Percentiles rank a stretch among this genome's conserved stretches.
Conservation (phyloP, 2,329 filamentous ascomycete species). For the Cercospora berteroae region DNA sequence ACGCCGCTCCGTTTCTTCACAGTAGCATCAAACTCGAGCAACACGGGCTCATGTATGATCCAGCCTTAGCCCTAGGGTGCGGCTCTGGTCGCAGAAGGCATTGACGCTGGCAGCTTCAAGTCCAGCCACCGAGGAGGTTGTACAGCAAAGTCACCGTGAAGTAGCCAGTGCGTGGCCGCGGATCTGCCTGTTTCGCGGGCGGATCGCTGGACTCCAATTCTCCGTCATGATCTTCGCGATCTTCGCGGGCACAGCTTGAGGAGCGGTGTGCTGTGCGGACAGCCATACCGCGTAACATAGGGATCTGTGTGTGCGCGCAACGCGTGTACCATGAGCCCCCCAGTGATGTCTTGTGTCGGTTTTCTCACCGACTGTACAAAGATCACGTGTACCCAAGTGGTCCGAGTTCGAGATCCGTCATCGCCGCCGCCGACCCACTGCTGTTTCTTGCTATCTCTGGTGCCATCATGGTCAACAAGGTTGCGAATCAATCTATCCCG, state of each 20-base stretch:
- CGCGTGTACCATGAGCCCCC: background rate
- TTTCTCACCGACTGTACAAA: background rate
- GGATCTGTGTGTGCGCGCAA: background rate
- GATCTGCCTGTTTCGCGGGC: background rate
- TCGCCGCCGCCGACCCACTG: background rate
- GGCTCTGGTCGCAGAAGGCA: background rate
- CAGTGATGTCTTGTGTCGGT: background rate
- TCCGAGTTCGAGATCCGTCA: background rate
- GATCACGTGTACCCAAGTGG: background rate
- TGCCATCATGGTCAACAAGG: background rate
- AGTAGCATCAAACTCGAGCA: background rate
- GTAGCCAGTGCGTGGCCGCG: background rate
- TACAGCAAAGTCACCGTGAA: background rate
- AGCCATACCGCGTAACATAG: background rate
- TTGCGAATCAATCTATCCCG: background rate
- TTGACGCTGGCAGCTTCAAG: background rate
- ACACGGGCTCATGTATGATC: background rate
- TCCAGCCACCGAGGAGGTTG: background rate
- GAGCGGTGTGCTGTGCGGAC: background rate
- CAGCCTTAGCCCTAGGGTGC: background rate
- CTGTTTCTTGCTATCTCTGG: background rate
- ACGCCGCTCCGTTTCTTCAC: background rate
- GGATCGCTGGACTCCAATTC: background rate
- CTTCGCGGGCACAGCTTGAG: background rate
- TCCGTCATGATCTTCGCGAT: background rate